Conservation (phyloP, 2,329 filamentous ascomycete species). For the Daldinia eschscholtzii region DNA sequence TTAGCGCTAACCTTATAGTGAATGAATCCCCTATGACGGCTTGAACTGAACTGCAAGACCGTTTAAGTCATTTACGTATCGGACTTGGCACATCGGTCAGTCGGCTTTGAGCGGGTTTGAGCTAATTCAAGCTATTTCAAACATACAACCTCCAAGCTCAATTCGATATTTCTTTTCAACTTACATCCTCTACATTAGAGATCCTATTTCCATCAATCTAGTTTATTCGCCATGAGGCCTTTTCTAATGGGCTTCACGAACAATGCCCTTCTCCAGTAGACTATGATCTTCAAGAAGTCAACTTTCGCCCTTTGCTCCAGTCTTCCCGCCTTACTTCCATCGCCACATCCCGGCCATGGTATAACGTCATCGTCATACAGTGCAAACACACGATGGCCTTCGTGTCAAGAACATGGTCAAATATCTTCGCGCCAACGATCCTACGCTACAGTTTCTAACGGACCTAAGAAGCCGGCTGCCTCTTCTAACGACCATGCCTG, state of each 20-base stretch:
- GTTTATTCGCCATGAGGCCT: constrained; percentile 36
- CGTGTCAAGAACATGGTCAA: constrained; percentile 7
- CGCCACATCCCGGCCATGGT: constrained; percentile 35
- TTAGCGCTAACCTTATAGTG: constrained; percentile 32
- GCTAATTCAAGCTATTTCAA: constrained; percentile 40
- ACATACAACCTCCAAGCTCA: constrained; percentile 17
- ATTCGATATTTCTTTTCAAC: constrained; percentile 8
- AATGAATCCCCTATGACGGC: constrained; percentile 8
- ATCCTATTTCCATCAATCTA: not conserved
- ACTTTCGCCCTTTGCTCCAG: constrained; percentile 48
- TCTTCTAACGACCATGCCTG: constrained; percentile 53
- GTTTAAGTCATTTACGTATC: constrained; percentile 16
- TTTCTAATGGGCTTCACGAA: constrained; percentile 33
- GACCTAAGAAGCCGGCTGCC: constrained; percentile 38
- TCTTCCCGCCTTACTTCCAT: constrained; percentile 39
- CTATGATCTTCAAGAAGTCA: constrained; percentile 51
- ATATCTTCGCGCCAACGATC: constrained; percentile 19
- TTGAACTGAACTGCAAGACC: not conserved
- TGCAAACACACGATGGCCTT: constrained; percentile 29
- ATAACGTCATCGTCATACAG: constrained; percentile 50
- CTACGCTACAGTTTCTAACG: constrained; percentile 49
- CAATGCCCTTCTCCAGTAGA: constrained; percentile 40
- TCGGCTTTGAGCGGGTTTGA: constrained; percentile 39
- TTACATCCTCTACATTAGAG: constrained; percentile 10
- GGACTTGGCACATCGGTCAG: constrained; percentile 23